Percentiles rank a stretch among this genome's conserved stretches.
These are phyloP conservation scores for Metschnikowia continentalis DNA, from an alignment of 805 yeast genomes.

Conservation along the genomic window DNA sequence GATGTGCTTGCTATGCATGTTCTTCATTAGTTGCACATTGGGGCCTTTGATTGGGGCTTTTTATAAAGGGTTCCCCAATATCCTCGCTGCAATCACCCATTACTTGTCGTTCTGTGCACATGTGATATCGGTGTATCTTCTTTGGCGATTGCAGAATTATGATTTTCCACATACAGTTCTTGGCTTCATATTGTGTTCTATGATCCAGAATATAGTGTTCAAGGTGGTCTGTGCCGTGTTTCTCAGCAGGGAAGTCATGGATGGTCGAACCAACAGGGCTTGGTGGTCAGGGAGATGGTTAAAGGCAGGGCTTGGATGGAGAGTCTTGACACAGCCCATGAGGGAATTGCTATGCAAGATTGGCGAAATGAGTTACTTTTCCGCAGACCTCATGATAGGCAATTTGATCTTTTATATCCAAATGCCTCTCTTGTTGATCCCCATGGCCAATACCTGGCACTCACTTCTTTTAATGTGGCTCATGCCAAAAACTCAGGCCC, in stretches of 20 bases:
- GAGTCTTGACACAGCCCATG: conserved; percentile 55
- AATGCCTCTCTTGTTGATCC: conserved; percentile 57
- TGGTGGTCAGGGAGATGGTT: conserved; percentile 70
- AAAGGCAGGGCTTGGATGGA: conserved; percentile 58
- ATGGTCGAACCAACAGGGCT: conserved; percentile 57
- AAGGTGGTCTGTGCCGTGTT: conserved; percentile 46
- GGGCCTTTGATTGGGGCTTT: conserved; percentile 50
- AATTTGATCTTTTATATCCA: conserved; percentile 57
- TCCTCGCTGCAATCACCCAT: conserved; percentile 41
- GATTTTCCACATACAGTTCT: conserved; percentile 54
- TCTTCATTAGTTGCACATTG: conserved; percentile 40
- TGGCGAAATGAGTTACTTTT: conserved; percentile 64
- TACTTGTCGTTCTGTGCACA: conserved; percentile 40
- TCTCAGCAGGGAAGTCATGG: conserved; percentile 59
- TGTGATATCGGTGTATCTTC: conserved; percentile 46
- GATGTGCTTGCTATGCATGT: conserved; percentile 32
- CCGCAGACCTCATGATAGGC: conserved; percentile 57
- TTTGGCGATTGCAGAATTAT: conserved; percentile 70
- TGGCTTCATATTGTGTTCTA: conserved; percentile 54
- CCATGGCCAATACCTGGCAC: conserved; percentile 64
- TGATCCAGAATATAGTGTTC: conserved; percentile 56
- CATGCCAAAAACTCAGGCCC: conserved; percentile 49
- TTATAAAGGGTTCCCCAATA: conserved; percentile 43
- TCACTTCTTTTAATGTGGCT: conserved; percentile 67
- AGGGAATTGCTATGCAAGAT: conserved; percentile 62